Conservation (phyloP, 1,284 basidiomycete species). For the Ustilago trichophora region DNA sequence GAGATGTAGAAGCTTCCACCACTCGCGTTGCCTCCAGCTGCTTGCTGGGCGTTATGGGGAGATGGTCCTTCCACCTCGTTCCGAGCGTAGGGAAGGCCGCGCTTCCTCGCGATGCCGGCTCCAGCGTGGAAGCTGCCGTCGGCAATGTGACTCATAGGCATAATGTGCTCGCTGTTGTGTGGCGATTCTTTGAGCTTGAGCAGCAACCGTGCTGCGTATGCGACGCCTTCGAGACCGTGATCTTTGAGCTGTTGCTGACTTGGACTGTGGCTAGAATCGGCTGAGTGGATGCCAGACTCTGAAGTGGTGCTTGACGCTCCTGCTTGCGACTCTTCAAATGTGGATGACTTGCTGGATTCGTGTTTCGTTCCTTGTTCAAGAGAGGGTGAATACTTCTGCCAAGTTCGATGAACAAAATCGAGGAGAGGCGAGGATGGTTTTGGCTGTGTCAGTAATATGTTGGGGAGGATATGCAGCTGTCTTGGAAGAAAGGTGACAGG, state of each 20-base stretch:
- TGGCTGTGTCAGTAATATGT: neutral
- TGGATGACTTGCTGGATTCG: no score
- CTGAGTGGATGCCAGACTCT: no score
- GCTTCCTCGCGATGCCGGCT: slow-evolving; percentile 12
- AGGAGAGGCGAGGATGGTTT: neutral
- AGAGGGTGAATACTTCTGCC: no score
- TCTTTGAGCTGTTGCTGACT: neutral
- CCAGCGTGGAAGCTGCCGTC: slow-evolving; percentile 1
- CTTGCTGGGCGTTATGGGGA: neutral
- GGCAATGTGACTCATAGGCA: neutral
- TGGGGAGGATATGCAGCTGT: neutral
- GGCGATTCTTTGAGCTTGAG: slow-evolving; percentile 11
- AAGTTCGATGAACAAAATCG: no score
- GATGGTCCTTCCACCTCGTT: slow-evolving; percentile 1
- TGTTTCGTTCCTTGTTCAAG: no score
- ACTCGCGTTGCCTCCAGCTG: neutral
- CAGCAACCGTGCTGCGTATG: slow-evolving; percentile 31
- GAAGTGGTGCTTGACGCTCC: no score
- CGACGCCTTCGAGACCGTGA: slow-evolving; percentile 24
- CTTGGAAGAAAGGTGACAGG: neutral
- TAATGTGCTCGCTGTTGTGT: neutral
- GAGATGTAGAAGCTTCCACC: slow-evolving; percentile 26
- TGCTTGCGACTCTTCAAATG: no score
- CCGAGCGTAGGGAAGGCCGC: slow-evolving; percentile 18
- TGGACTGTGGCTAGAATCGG: neutral